Conservation (phyloP, 1,284 basidiomycete genomes). For the Pyrrhoderma noxium region DNA sequence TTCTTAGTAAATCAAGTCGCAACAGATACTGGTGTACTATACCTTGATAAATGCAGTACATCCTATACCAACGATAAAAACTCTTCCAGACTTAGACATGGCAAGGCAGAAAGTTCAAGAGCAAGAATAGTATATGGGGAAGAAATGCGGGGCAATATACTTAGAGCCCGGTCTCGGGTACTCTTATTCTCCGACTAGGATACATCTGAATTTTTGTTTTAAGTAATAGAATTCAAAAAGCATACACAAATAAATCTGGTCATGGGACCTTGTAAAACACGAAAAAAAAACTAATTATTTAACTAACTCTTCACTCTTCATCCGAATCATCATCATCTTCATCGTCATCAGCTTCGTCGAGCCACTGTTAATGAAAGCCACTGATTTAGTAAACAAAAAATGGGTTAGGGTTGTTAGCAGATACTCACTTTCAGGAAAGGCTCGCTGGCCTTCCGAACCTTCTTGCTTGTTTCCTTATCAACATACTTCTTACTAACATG, state of each 20-base stretch:
- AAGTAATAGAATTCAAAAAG: no score
- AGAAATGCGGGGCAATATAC: no score
- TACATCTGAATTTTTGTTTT: no score
- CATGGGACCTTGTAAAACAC: no score
- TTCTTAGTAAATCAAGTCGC: neutral
- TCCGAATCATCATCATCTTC: constrained; percentile 30
- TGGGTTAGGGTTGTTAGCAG: constrained; percentile 1
- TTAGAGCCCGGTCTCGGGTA: no score
- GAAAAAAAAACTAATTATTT: no score
- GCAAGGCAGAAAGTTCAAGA: neutral
- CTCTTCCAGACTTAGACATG: constrained; percentile 36
- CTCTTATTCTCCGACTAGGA: no score
- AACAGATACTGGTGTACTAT: constrained; percentile 1
- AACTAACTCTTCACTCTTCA: constrained; percentile 4
- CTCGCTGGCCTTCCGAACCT: constrained; percentile 90
- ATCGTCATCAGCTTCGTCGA: constrained; percentile 41
- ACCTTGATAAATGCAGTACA: constrained; percentile 80
- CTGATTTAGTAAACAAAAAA: constrained; percentile 4
- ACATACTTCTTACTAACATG: constrained; percentile 98
- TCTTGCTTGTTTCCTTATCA: constrained; percentile 92
- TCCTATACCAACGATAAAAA: constrained; percentile 71
- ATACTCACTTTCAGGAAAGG: constrained; percentile 75
- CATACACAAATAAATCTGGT: no score
- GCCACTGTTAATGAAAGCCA: constrained; percentile 37
- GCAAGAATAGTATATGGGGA: neutral